Evolutionary conservation across 495 filamentous ascomycete genomes (phyloP), one percentile per base, ranked within the genome.

Genomic region (Penicillium manginii): DNA sequence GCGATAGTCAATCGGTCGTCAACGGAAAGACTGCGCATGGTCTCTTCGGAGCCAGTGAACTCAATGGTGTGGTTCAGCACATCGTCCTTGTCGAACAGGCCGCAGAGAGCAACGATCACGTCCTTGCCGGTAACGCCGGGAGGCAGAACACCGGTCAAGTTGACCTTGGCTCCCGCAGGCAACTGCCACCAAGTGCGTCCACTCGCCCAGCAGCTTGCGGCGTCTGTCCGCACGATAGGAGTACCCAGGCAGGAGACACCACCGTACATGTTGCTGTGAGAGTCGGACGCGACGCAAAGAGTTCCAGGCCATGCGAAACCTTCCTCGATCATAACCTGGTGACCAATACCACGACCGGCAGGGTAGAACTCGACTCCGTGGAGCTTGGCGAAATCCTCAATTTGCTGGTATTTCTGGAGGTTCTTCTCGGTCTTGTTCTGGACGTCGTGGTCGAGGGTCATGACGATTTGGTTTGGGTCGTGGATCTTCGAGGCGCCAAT

Each of bases 41-140:
- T 96, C 63, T 91, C 81, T 61, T 89, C 84, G 0, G 88, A 84
- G 0, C 92, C 93, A 6, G 84, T 86, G 66, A 97, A 97, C 71
- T 98, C 93, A 61, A 98, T 88, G 10, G 87, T 87, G 74, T 97
- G 92, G 73, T 98, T 98, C 8, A 97, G 78, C 0, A 97, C 94
- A 45, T 97, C 91, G 63, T 96, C 91, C 26, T 88, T 85, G 69
- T 90, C 89, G 78, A 98, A 96, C 11, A 97, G 72, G 6, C 88
- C 90, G 61, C 92, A 96, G 2, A 98, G 78, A 0, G 91, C 88
- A 17, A 98, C 86, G 67, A 98, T 98, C 17, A 97, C 88, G 74
- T 98, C 93, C 74, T 98, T 98, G 43, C 92, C 93, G 0, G 91
- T 93, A 1, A 97, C 94, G 4, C 94, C 94, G 2, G 70, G 71